Conservation (phyloP, 2,329 filamentous ascomycete species). For the Trichophyton equinum region DNA sequence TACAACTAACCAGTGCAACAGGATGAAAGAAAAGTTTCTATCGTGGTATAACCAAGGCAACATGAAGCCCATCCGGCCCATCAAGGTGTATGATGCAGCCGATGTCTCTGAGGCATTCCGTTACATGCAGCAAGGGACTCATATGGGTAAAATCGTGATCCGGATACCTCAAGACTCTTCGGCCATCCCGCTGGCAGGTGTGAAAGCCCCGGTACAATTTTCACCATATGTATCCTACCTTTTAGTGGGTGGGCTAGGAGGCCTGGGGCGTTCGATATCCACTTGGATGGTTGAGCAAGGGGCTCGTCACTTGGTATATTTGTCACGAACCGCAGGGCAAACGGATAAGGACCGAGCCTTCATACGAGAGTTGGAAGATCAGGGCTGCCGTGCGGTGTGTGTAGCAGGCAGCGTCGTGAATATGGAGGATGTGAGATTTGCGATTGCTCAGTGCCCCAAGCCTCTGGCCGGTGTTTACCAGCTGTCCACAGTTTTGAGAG, state of each 20-base stretch:
- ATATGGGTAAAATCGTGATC: background rate
- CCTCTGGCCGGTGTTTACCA: constrained; percentile 17
- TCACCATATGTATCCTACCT: constrained; percentile 14
- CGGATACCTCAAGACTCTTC: background rate
- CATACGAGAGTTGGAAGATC: background rate
- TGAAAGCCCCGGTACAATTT: background rate
- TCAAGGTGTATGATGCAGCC: constrained; percentile 18
- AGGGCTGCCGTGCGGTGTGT: background rate
- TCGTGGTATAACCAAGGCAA: constrained; percentile 4
- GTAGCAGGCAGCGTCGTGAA: background rate
- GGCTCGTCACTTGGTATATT: constrained; percentile 19
- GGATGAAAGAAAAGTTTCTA: background rate
- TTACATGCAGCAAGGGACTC: constrained; percentile 17
- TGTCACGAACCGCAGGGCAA: constrained; percentile 18
- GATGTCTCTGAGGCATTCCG: constrained; percentile 18
- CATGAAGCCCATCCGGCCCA: constrained; percentile 20
- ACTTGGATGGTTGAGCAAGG: constrained; percentile 18
- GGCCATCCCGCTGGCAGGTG: background rate
- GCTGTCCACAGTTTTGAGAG: constrained; percentile 13
- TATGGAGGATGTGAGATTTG: background rate
- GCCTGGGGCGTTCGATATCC: constrained; percentile 17
- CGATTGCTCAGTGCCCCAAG: background rate
- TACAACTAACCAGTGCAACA: background rate
- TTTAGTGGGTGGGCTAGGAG: constrained; percentile 16
- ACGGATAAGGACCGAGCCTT: background rate